Evolutionary conservation across 176 grass and related monocot species (phyloP).

Genomic region (Rhynchospora pubera): DNA sequence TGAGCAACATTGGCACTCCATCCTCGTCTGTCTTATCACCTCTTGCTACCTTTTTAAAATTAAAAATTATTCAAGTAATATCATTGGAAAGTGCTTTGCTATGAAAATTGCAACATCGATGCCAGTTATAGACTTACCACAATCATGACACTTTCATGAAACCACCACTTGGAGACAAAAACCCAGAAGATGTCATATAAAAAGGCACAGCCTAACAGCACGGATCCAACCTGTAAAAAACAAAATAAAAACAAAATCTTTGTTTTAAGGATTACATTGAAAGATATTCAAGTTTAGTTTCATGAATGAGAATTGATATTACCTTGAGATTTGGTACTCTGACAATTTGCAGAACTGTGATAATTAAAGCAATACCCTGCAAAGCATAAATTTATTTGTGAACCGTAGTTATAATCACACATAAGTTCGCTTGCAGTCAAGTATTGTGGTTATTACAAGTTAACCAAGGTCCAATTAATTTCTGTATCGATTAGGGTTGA

Average conservation of each 20-base stretch:
- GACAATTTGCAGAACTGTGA: constrained; percentile 94
- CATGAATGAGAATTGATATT: constrained; percentile 14
- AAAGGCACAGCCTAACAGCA: constrained; percentile 85
- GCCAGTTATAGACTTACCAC: constrained; percentile 52
- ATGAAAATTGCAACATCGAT: not conserved
- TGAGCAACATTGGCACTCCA: constrained; percentile 95
- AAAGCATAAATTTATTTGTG: not conserved
- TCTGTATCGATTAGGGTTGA: not conserved
- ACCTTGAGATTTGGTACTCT: constrained; percentile 98
- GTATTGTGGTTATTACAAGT: not conserved
- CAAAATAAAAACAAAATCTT: constrained; percentile 8
- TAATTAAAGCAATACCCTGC: constrained; percentile 87
- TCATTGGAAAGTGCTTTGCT: not conserved
- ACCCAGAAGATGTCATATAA: constrained; percentile 99
- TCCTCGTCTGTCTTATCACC: constrained; percentile 96
- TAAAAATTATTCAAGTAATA: not conserved
- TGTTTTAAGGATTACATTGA: not conserved
- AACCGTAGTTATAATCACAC: constrained; percentile 11
- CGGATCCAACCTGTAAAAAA: constrained; percentile 64
- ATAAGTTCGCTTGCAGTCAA: not conserved
- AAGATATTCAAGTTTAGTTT: not conserved
- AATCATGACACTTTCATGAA: constrained; percentile 99
- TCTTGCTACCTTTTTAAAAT: constrained; percentile 59
- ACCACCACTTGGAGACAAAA: constrained; percentile 87
- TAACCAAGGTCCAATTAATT: not conserved